Base-by-base conservation (phyloP, 108 stramenopile genomes). In the Cyclotella distinguenda region DNA sequence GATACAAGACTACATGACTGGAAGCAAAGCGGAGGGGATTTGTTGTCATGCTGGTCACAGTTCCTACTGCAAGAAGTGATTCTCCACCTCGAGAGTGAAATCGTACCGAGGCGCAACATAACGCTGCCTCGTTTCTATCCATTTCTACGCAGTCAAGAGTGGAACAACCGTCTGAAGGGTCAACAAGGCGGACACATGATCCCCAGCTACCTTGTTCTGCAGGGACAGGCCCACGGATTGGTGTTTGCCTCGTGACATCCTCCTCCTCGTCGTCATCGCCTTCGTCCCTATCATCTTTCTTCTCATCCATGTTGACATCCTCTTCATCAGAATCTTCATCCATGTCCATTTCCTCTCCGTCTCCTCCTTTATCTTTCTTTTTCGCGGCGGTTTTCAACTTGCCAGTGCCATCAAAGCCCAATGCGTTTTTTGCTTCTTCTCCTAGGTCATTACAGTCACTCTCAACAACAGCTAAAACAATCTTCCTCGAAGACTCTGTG, bases 51-150 rank as follows among this genome's bases (percentile, higher is more conserved):
- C 88, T 84, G 27, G 87, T 88, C 18, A 91, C 95, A 31, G 93
- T 95, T 13, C 99, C 99, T 3, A 98, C 95, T 34, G 92, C 95
- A 43, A 99, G 66, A 54, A 97, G 83, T 1, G 87, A 79, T 78
- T 97, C 98, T 6, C 95, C 95, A n/a, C 94, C 94, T 13, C 90
- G 82, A 48, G 90, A 94, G 42, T 91, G 91, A 72, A 99, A 97
- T 5, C 85, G 70, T 25, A 95, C 91, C 6, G 95, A 88, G 4
- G 87, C 74, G 62, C 95, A 94, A 50, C 91, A 94, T 1, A 99
- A 64, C 1, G 97, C 99, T 0, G 97, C 97, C 64, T 98, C 96
- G 54, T 96, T 95, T 39, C 85, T 86, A 44, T 69, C 77, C 68
- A 99, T 80, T 65, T 98, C 97, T 16, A 99, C 67, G 46, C 86